Percentiles rank a stretch among this genome's conserved stretches.
These are phyloP conservation scores for Paramyrothecium roridum DNA, from an alignment of 2,329 filamentous ascomycete genomes.

Conservation along the genomic window DNA sequence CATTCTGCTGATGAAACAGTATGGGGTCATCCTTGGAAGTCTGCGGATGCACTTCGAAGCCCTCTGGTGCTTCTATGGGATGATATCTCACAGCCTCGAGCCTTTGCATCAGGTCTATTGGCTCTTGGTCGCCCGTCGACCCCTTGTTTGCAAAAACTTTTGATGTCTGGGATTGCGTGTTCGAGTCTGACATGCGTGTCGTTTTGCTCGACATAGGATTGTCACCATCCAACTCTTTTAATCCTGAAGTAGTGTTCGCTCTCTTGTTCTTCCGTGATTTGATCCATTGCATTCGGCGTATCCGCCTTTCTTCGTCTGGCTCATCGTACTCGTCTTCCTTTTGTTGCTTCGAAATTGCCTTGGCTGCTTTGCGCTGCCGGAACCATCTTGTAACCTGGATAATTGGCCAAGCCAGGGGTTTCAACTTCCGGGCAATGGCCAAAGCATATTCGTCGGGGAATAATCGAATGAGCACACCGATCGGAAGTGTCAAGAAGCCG, in stretches of 20 bases:
- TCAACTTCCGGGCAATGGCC: neutral
- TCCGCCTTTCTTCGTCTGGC: neutral
- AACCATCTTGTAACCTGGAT: slow-evolving; percentile 14
- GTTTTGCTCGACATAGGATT: too few relatives aligned
- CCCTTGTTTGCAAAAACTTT: neutral
- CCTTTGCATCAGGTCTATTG: slow-evolving; percentile 25
- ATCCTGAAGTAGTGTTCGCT: too few relatives aligned
- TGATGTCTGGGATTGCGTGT: neutral
- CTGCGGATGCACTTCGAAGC: slow-evolving; percentile 36
- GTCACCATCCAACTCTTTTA: neutral
- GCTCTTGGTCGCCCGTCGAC: neutral
- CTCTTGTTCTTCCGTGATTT: neutral
- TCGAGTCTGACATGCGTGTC: neutral
- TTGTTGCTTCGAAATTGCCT: neutral
- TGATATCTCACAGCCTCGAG: slow-evolving; percentile 27
- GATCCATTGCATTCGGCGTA: neutral
- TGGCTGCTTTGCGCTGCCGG: slow-evolving; percentile 6
- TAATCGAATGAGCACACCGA: slow-evolving; percentile 44
- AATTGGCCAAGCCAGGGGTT: slow-evolving; percentile 15
- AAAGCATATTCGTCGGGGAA: slow-evolving; percentile 33
- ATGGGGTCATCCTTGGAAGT: slow-evolving; percentile 36
- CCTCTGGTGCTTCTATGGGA: slow-evolving; percentile 17
- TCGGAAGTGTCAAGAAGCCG: slow-evolving; percentile 63
- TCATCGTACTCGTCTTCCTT: neutral
- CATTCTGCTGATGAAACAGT: slow-evolving; percentile 21